Percentiles rank a stretch among this genome's conserved stretches.
These are phyloP conservation scores for Ogataea trehalophila DNA, from an alignment of 805 yeast genomes.

Conservation along the genomic window DNA sequence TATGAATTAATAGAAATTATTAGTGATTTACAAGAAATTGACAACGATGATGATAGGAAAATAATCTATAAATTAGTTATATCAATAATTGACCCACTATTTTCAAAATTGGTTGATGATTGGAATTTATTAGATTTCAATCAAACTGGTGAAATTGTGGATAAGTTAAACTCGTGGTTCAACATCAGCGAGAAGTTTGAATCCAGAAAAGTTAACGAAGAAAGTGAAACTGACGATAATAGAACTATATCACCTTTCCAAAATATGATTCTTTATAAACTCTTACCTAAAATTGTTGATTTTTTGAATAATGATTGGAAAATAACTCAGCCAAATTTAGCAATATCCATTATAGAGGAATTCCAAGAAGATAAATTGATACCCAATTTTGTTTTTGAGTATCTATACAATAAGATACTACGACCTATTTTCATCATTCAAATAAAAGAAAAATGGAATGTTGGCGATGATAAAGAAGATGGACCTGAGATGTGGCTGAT, in stretches of 20 bases:
- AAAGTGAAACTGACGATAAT: conserved; percentile 1
- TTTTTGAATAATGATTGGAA: conserved; percentile 34
- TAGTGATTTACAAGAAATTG: conserved; percentile 1
- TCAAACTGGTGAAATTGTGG: conserved; percentile 24
- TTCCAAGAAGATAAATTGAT: conserved; percentile 26
- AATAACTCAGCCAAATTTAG: conserved; percentile 33
- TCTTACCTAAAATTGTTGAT: conserved; percentile 31
- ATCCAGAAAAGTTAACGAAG: neutral
- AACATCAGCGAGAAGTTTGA: conserved; percentile 6
- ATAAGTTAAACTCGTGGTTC: conserved; percentile 28
- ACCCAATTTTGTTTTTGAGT: conserved; percentile 25
- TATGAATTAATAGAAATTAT: conserved; percentile 1
- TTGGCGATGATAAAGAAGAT: conserved; percentile 4
- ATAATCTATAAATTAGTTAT: conserved; percentile 12
- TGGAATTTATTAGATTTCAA: conserved; percentile 38
- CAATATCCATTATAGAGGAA: conserved; percentile 35
- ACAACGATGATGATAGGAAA: conserved; percentile 6
- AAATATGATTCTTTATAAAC: conserved; percentile 29
- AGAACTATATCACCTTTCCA: conserved; percentile 26
- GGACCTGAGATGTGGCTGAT: conserved; percentile 22
- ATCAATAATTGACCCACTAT: conserved; percentile 20
- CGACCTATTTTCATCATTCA: conserved; percentile 33
- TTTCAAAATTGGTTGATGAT: conserved; percentile 14
- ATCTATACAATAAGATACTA: conserved; percentile 29
- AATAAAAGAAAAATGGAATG: conserved; percentile 33